Evolutionary conservation across 2,329 filamentous ascomycete genomes (phyloP), one percentile per base, ranked within the genome.

Genomic region (Ramularia endophylla): DNA sequence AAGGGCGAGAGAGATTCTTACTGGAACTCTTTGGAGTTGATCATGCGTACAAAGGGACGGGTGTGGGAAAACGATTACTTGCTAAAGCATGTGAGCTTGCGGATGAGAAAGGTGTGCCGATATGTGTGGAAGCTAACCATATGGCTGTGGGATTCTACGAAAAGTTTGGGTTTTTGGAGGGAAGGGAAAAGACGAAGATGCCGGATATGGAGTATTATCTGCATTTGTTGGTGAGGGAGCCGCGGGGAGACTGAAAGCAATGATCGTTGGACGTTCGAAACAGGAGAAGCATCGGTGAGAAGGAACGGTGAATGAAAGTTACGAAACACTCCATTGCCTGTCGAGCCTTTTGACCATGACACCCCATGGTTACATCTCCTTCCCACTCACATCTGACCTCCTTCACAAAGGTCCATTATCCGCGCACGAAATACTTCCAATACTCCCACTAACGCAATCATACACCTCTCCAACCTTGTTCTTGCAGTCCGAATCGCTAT

Each of bases 21-120:
- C 19, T 58, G 2, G 53, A 57, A 37, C 38, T 57, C 1, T 54
- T 57, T 16, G 54, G 55, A 0, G 53, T 54, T n/a, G 55, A 58
- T 27, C 34, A 54, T 13, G 43, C 25, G 3, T 50, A 41, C 16
- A 46, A 53, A 35, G 56, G 53, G 8, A 32, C 18, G 2, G 45
- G 48, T 1, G 29, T 57, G 15, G 54, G 53, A 16, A 47, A 40
- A 20, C 44, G 19, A 31, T 41, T 59, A 32, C 20, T 58, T 30
- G 27, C 38, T 19, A 38, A 29, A n/a, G 51, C 51, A 16, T 52
- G 49, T n/a, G 36, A 44, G 22, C 44, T 57, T 12, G 54, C 46
- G 8, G 55, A 58, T 44, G 29, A 40, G 7, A 42, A 32, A 8
- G 44, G 46, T 0, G 15, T 43, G 8, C 40, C 43, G 22, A 43